Evolutionary conservation across 257 asterid genomes (phyloP), one percentile per base, ranked within the genome.

Genomic region (Handroanthus guayacan): DNA sequence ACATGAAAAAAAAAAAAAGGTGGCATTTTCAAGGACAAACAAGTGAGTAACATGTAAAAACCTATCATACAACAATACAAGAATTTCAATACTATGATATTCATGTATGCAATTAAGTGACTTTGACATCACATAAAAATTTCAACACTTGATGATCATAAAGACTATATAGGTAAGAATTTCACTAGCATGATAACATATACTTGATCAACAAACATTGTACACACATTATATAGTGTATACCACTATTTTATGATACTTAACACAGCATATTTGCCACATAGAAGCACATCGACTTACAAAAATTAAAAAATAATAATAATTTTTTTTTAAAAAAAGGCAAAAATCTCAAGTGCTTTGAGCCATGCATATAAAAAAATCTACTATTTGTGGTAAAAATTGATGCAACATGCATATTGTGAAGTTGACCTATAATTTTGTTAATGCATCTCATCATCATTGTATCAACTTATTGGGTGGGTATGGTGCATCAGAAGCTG

Each of bases 381-480:
- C 5, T 39, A 75, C 71, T 72, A 62, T 81, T 69, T 78, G 58
- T 69, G 68, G 16, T n/a, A 62, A 71, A 41, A 57, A 3, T 45
- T 77, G 86, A 78, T 74, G 85, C 64, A 75, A 81, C 79, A 71
- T 60, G 65, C 77, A 76, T 72, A 62, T 71, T 80, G 78, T 88
- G 81, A 72, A 83, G 91, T 89, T 91, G 97, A 91, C 97, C 86
- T 91, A 34, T 37, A 25, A 75, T 75, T 38, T 63, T 79, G 81
- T 72, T 84, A 80, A 82, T 86, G 85, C 90, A 81, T 75, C 72
- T 77, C 75, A 74, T 85, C 89, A 87, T 83, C 75, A 77, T 81
- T 71, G 68, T 80, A 63, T 65, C 14, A 18, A 62, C 44, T 76
- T 72, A 43, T 83, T 82, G 81, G 83, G 65, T 63, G 67, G 78